These are phyloP conservation scores for Leptodermis oblonga DNA, from an alignment of 257 asterid genomes.

Conservation along the genomic window DNA sequence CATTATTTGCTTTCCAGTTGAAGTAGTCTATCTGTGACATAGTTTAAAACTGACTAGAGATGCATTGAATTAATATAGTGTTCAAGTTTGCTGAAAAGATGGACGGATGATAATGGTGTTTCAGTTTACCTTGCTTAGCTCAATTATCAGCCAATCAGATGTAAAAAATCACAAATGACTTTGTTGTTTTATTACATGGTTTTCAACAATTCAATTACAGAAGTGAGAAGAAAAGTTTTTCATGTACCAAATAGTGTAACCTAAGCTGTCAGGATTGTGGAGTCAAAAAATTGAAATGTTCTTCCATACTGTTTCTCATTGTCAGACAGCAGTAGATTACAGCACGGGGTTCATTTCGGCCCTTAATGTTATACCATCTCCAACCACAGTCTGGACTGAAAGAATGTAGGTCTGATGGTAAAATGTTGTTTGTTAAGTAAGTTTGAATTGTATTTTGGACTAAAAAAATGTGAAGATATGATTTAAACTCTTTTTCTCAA, in stretches of 20 bases:
- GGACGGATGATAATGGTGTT: not conserved
- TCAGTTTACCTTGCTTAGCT: not conserved
- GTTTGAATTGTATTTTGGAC: too few relatives aligned
- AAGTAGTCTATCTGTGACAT: not conserved
- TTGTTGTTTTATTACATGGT: slow-evolving; percentile 1
- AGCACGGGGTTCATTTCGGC: too few relatives aligned
- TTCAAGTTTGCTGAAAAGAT: not conserved
- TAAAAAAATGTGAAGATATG: too few relatives aligned
- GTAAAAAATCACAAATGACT: not conserved
- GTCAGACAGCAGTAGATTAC: not conserved
- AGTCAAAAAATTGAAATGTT: not conserved
- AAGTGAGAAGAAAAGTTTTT: not conserved
- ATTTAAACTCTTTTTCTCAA: too few relatives aligned
- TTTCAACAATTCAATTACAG: not conserved
- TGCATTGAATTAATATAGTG: not conserved
- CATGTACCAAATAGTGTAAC: not conserved
- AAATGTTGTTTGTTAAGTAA: too few relatives aligned
- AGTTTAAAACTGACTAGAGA: not conserved
- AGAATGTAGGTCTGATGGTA: too few relatives aligned
- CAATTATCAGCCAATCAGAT: not conserved
- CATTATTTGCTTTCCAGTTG: not conserved
- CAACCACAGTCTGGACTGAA: too few relatives aligned
- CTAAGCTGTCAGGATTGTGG: not conserved
- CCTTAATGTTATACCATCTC: too few relatives aligned
- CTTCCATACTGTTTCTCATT: not conserved